Evolutionary conservation across 768 basidiomycete species (phyloP), one percentile per base, ranked within the genome.

Genomic region (Trametopsis cervina): DNA sequence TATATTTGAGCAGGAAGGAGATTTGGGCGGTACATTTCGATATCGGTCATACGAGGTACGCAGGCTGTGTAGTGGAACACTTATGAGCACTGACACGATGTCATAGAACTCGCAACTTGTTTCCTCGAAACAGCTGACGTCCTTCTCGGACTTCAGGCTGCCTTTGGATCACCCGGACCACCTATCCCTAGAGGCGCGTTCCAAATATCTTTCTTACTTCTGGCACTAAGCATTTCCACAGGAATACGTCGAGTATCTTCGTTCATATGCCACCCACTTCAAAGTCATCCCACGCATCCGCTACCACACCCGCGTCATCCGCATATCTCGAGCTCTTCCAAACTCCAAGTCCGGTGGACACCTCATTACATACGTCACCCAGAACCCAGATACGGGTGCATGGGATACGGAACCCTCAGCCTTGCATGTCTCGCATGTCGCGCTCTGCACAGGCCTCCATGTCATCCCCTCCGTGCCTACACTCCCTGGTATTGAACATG

Each of bases 91-190:
- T 45, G 43, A 5, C 11, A 5, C 47, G 42, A 10, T 20, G 24
- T 11, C 26, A 26, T 57, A 78, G 75, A 71, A 75, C 44, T 69
- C 73, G 11, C 66, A 63, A 17, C 62, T 79, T 20, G 77, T 79
- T n/a, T 76, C 73, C 12, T 75, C 74, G 11, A 80, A 80, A 56
- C 77, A 80, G 57, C 64, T 81, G 27, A 81, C 80, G 4, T 69
- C 70, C 49, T 81, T 80, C 61, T 76, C 75, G 24, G 79, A 81
- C 60, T 80, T 77, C 60, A 74, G 79, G 11, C 60, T 77, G 23
- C 72, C 77, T 10, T 50, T 68, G 10, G 60, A 63, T 12, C 71
- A 75, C 47, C 58, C 65, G 11, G 77, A 79, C 57, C 76, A 79
- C 54, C 57, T 76, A 20, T 70, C 70, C 1, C 55, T 77, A 4